Evolutionary conservation across 1,284 basidiomycete species (phyloP), one percentile per base, ranked within the genome.

Genomic region (Dichomitus squalens): DNA sequence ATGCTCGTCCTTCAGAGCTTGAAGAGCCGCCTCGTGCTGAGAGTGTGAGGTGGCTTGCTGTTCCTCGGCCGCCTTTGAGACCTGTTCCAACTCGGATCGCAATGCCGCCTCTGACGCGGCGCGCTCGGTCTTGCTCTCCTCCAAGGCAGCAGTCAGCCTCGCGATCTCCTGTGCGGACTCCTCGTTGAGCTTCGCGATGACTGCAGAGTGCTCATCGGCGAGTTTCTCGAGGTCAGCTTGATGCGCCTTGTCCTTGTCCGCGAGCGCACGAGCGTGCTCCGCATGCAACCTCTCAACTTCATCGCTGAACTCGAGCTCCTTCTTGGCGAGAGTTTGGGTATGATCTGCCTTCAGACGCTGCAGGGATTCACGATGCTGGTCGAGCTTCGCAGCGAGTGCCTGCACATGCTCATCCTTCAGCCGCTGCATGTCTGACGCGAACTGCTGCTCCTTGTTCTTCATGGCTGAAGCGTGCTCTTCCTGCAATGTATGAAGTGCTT

Each of bases 391-490:
- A 33, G 79, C 73, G 40, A 88, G 64, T 18, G 74, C 70, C 35
- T 81, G 75, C 2, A 73, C 69, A 66, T 90, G 87, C 27, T 87
- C 84, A n/a, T 79, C 78, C 68, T 84, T 86, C 47, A 88, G 71
- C 53, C 76, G 79, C 65, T 87, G 82, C 40, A 88, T 64, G 66
- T 89, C 84, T 52, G 87, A 85, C 1, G 76, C 66, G 61, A 87
- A 87, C 44, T 81, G 77, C 18, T 76, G 71, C 63, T 92, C 89
- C 72, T 87, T 89, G 64, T 84, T 79, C 29, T 79, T 67, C 53
- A 88, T 78, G 11, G 84, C 85, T n/a, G 84, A 76, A 2, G 79
- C 72, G 61, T 92, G 88, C 59, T 87, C 88, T 12, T 87, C 83
- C 64, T 88, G 87, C 20, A 92, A 76, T 39, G 81, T 81, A 56